A percentile compares a stretch with the other conserved stretches of the same genome.
Conservation (phyloP, 192 early-diverging fungal species). For the Coemansia sp. region DNA sequence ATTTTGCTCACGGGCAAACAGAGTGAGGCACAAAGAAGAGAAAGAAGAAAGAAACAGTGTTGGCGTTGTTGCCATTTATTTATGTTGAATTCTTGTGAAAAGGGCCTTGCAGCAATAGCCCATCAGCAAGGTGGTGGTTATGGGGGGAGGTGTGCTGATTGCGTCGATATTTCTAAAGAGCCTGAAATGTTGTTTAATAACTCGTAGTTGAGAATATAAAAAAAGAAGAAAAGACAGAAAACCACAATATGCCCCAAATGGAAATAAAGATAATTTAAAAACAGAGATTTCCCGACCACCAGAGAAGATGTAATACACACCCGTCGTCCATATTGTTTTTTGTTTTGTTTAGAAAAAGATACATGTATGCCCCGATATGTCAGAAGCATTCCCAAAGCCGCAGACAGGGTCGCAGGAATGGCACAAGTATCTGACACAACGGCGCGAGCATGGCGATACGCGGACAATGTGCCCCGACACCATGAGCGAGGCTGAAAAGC, state of each 20-base stretch:
- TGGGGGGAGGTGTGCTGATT: neutral
- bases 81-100: neutral
- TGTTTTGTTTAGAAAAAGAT: neutral
- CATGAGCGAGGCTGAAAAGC: constrained; percentile 17
- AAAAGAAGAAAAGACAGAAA: neutral
- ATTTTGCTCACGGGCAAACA: too few species aligned
- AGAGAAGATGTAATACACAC: too few species aligned
- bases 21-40: neutral
- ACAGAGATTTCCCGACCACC: too few species aligned
- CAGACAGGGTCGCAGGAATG: constrained; percentile 16
- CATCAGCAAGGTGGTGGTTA: neutral
- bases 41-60: neutral
- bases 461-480: constrained; percentile 18
- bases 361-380: neutral
- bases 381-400: constrained; percentile 16
- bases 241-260: neutral
- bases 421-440: constrained; percentile 18
- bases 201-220: neutral
- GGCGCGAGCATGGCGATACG: constrained; percentile 20
- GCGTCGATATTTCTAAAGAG: neutral
- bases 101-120: neutral
- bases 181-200: too few species aligned
- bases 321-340: neutral
- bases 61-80: too few species aligned
- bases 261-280: too few species aligned